Conservation (phyloP, 2,329 filamentous ascomycete genomes). For the Phaeoacremonium minimum region DNA sequence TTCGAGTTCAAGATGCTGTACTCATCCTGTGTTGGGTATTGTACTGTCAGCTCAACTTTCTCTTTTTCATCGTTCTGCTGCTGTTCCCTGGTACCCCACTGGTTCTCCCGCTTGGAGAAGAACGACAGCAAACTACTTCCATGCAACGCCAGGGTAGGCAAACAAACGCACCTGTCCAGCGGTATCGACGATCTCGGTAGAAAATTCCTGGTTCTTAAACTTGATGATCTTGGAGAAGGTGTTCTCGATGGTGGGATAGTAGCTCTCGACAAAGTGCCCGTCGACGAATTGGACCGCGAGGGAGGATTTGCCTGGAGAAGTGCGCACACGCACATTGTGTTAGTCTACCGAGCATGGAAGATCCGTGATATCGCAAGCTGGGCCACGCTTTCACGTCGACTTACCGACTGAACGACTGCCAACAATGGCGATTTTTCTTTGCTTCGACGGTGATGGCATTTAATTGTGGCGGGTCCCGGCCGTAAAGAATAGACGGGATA, state of each 20-base stretch:
- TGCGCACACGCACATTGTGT: too few relatives aligned
- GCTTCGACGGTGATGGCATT: constrained; percentile 68
- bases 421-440: constrained; percentile 93
- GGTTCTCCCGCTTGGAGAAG: not conserved
- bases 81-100: not conserved
- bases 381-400: constrained; percentile 21
- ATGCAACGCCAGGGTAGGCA: too few relatives aligned
- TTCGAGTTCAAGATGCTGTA: constrained; percentile 98
- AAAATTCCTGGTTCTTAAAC: constrained; percentile 87
- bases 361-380: not conserved
- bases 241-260: constrained; percentile 99
- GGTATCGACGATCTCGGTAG: constrained; percentile 97
- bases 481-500: too few relatives aligned
- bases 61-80: too few relatives aligned
- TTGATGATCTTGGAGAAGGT: constrained; percentile 96
- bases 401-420: constrained; percentile 81
- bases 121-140: too few relatives aligned
- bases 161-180: constrained; percentile 73
- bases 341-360: too few relatives aligned
- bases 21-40: constrained; percentile 63
- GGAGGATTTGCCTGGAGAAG: constrained; percentile 79
- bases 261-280: constrained; percentile 96
- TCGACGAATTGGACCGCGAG: constrained; percentile 96
- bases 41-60: too few relatives aligned
- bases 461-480: not conserved